phyloP scores from a whole-genome alignment of 2,329 filamentous ascomycete species.

The Ophiostoma quercus region DNA sequence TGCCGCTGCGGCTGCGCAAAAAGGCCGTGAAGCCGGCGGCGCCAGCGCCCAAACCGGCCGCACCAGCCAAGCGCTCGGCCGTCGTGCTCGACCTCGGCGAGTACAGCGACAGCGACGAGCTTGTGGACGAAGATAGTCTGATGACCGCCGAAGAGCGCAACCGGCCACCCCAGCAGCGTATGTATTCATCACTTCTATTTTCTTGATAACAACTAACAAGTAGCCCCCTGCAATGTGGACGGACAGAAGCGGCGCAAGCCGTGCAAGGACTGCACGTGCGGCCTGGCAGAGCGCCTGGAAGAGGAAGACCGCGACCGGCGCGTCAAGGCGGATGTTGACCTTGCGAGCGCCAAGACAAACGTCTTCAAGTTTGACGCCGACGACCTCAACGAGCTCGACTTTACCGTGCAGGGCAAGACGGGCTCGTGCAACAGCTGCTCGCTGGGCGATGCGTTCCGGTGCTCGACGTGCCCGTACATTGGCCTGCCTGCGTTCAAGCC shows the following conservation, averaged over 20 bases:
- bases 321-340: constrained; percentile 31
- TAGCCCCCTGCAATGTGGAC: constrained; percentile 78
- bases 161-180: constrained; percentile 74
- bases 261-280: constrained; percentile 97
- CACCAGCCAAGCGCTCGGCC: constrained; percentile 22
- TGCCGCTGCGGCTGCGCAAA: constrained; percentile 60
- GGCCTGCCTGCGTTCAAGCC: constrained; percentile 94
- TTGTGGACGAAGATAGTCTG: constrained; percentile 87
- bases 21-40: constrained; percentile 27
- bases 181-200: too few species aligned
- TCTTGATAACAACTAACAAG: too few species aligned
- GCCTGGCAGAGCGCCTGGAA: constrained; percentile 76
- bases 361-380: constrained; percentile 63
- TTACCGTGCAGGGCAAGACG: constrained; percentile 95
- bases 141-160: constrained; percentile 80
- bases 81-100: constrained; percentile 43
- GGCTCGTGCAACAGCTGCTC: constrained; percentile 86
- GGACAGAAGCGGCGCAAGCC: constrained; percentile 81
- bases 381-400: constrained; percentile 87
- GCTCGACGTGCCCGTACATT: constrained; percentile 72
- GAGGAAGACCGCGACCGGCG: constrained; percentile 62
- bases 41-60: background rate
- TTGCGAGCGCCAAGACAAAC: constrained; percentile 33
- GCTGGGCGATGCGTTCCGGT: constrained; percentile 82
- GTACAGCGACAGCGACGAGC: constrained; percentile 65